Percentiles rank a stretch among this genome's conserved stretches.
Evolutionary conservation across 768 basidiomycete genomes (phyloP).

Genomic region (Mycena metata): DNA sequence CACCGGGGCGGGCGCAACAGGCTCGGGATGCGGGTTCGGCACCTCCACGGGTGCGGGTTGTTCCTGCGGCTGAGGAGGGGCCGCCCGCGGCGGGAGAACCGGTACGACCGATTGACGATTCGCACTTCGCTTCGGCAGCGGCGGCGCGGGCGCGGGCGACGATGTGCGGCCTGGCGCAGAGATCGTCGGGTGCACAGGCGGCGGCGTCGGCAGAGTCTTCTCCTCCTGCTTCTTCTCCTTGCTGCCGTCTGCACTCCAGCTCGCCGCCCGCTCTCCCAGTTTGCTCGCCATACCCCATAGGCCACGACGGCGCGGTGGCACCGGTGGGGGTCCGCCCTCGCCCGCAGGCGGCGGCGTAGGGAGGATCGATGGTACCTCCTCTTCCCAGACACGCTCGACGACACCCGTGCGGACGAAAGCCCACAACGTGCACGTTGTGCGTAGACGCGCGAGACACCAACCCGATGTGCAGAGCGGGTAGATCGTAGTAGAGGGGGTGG

Average conservation of each 20-base stretch:
- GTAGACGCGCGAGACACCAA: slow-evolving; percentile 89
- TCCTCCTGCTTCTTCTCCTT: slow-evolving; percentile 47
- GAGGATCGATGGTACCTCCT: slow-evolving; percentile 64
- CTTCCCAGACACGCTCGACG: slow-evolving; percentile 91
- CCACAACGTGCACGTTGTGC: slow-evolving; percentile 93
- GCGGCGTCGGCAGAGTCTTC: slow-evolving; percentile 50
- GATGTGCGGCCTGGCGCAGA: slow-evolving; percentile 40
- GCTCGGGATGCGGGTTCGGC: slow-evolving; percentile 23
- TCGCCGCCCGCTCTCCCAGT: slow-evolving; percentile 68
- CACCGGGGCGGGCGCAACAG: slow-evolving; percentile 22
- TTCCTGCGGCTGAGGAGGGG: neutral
- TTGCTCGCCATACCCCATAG: slow-evolving; percentile 80
- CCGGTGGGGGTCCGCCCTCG: slow-evolving; percentile 62
- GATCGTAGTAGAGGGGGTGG: slow-evolving; percentile 55
- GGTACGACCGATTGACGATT: slow-evolving; percentile 46
- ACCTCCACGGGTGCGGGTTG: slow-evolving; percentile 3
- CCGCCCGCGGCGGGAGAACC: slow-evolving; percentile 2
- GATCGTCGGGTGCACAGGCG: slow-evolving; percentile 42
- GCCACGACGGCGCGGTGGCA: slow-evolving; percentile 73
- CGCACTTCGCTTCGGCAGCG: slow-evolving; percentile 64
- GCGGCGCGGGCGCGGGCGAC: slow-evolving; percentile 51
- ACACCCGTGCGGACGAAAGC: slow-evolving; percentile 86
- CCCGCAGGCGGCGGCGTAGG: slow-evolving; percentile 48
- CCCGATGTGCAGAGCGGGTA: slow-evolving; percentile 87
- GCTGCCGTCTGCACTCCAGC: slow-evolving; percentile 65